Percentiles rank a stretch among this genome's conserved stretches.
Evolutionary conservation across 441 rosid species (phyloP).

Genomic region (Bocquillonia castaneifolia): DNA sequence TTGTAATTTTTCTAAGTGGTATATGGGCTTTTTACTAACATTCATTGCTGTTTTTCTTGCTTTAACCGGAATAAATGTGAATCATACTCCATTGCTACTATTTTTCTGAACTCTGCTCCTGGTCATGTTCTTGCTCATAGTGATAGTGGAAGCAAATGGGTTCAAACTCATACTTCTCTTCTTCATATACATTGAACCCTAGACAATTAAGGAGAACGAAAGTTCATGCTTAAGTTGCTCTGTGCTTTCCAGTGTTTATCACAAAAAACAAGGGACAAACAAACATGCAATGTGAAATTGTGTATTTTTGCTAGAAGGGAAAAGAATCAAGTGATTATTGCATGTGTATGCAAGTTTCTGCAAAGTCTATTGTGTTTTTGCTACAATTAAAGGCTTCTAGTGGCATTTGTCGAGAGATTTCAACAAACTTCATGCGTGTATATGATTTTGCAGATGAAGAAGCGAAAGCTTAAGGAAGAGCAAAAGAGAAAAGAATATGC

Average conservation of each 20-base stretch:
- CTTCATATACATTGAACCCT: too few species aligned
- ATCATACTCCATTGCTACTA: neutral
- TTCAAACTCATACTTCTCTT: neutral
- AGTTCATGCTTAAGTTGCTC: neutral
- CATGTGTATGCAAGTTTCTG: neutral
- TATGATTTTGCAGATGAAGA: conserved; percentile 50
- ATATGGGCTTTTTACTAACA: too few species aligned
- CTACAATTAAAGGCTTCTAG: neutral
- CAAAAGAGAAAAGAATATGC: conserved; percentile 50
- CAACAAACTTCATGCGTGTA: neutral
- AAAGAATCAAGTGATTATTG: neutral
- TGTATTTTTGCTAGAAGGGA: too few species aligned
- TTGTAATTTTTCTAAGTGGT: too few species aligned
- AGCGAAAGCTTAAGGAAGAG: conserved; percentile 51
- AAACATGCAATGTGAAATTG: neutral
- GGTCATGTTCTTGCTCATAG: neutral
- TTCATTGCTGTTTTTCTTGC: neutral
- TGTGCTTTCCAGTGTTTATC: neutral
- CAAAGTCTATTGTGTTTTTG: neutral
- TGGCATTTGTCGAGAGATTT: neutral
- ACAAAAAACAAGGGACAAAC: neutral
- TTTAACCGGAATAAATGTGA: neutral
- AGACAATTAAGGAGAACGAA: too few species aligned
- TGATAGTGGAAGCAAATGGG: neutral
- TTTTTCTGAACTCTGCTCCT: neutral